Base-by-base conservation (phyloP, 805 yeast species). In the Metschnikowia anglica region DNA sequence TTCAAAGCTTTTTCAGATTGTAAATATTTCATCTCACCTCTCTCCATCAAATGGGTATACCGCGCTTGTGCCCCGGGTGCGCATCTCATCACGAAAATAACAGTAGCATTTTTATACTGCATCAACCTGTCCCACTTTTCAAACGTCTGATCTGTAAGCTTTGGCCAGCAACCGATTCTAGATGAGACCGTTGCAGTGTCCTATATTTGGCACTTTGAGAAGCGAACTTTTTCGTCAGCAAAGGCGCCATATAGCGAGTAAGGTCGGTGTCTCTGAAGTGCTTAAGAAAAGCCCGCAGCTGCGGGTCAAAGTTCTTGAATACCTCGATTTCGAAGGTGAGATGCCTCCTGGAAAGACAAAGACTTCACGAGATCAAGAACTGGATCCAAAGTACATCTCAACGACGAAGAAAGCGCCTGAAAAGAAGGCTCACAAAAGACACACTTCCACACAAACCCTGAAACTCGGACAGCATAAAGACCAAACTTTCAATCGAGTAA, bases 251-350 rank as follows among this genome's bases (percentile, higher is more conserved):
- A 12, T 20, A 11, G 15, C 38, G 9, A 15, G 24, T 9, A 39
- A 39, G 25, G 23, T 13, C 13, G 43, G 38, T 21, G 43, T 33
- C 10, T 20, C 43, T 10, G 43, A 34, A 18, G 34, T 34, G 21
- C 38, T 34, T 21, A 27, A 28, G 34, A 39, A 39, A 13, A 39
- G 38, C 13, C 38, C 33, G 16, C 33, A 39, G 9, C 33, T 39
- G 11, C 43, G 43, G 17, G 38, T 34, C 28, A 39, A 39, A 16
- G 38, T 39, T 7, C 34, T 38, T 28, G 38, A 39, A 26, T 18
- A 21, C n/a, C 15, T 21, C 16, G 42, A 39, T 6, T 17, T 39
- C 11, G 37, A 39, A 13, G 27, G 25, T 9, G 34, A 31, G 24
- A 31, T 32, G 21, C 18, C 37, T 20, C 32, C 42, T 18, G 18